Evolutionary conservation across 371 early-diverging fungal genomes (phyloP), one percentile per base, ranked within the genome.

Genomic region (Rozella allomycis): DNA sequence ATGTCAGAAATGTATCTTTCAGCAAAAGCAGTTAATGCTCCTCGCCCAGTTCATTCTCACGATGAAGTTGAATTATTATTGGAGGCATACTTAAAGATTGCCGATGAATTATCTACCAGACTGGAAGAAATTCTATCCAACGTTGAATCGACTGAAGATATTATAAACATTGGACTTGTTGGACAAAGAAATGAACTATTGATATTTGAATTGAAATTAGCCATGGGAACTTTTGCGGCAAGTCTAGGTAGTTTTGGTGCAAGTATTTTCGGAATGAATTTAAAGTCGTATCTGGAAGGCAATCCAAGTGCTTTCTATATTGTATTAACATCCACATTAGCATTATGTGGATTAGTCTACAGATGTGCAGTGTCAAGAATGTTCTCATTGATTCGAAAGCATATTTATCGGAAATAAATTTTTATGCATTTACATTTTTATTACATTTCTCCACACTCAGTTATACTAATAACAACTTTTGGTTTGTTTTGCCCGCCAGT

Each of bases 1-100:
- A 45, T 86, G 39, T 80, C 79, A 0, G 75, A 58, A 26, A 74
- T 86, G 81, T 86, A 78, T 44, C 46, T 86, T 37, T 71, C 81
- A 4, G 74, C 66, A 20, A 82, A 80, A 50, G 63, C 63, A 26
- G 36, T 44, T 5, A 73, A 71, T 6, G 35, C 38, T 4, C 54
- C 61, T 2, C 58, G 73, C 21, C 50, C 46, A 11, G 40, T 52
- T 10, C 49, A 65, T 11, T 70, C 74, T 30, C 83, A 84, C 37
- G 75, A 77, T 33, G 87, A 86, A 37, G 69, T 72, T 16, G 87
- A 86, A 49, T 51, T 83, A 13, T 50, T 86, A 40, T 47, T 86
- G 35, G 87, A 86, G 42, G 67, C 82, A 10, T 86, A 86, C 40
- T 48, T 75, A 32, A 80, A 76, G 41, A 68, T 77, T 42, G 70